phyloP scores from a whole-genome alignment of 2,329 filamentous ascomycete genomes.

The Trichoderma oligosporum region DNA sequence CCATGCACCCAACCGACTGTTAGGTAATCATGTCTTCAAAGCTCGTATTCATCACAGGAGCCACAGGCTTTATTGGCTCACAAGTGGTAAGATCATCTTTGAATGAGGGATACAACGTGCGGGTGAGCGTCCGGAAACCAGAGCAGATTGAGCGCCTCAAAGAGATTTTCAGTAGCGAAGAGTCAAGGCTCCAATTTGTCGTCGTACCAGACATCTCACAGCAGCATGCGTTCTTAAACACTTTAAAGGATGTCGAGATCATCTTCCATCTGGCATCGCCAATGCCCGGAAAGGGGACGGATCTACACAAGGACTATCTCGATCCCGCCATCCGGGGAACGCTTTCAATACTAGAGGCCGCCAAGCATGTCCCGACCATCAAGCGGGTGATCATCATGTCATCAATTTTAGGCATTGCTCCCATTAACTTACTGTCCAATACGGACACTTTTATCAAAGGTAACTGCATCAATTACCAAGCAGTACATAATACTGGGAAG shows the following conservation, averaged over 20 bases:
- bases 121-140: conserved; percentile 20
- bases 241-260: conserved; percentile 34
- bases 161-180: background rate
- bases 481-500: background rate
- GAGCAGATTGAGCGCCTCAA: conserved; percentile 18
- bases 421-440: conserved; percentile 4
- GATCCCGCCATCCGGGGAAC: conserved; percentile 20
- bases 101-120: conserved; percentile 18
- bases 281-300: conserved; percentile 20
- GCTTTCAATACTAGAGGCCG: conserved; percentile 19
- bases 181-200: conserved; percentile 21
- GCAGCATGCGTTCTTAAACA: conserved; percentile 33
- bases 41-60: conserved; percentile 21
- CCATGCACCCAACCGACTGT: background rate
- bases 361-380: conserved; percentile 4
- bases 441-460: conserved; percentile 6
- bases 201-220: conserved; percentile 28
- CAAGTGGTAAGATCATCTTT: conserved; percentile 16
- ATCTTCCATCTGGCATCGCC: conserved; percentile 31
- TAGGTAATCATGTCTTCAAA: conserved; percentile 5
- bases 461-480: background rate
- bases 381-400: conserved; percentile 21
- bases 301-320: conserved; percentile 21
- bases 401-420: conserved; percentile 20
- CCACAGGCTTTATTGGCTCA: conserved; percentile 24